phyloP scores from a whole-genome alignment of 75 land plant species.

The Picea glauca region DNA sequence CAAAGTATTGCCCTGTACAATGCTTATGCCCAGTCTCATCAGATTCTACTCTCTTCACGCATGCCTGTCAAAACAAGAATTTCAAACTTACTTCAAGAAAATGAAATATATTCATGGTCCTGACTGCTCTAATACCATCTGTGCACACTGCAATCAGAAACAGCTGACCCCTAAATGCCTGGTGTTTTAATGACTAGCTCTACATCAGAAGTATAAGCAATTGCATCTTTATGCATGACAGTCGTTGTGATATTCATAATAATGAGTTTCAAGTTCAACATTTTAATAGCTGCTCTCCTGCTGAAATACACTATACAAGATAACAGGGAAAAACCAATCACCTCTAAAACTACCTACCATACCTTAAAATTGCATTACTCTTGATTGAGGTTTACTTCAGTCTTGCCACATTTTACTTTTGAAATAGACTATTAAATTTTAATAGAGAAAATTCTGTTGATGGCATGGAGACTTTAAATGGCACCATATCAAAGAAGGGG shows the following conservation, averaged over 20 bases:
- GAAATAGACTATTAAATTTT: not conserved
- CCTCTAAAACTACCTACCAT: not conserved
- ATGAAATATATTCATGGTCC: not conserved
- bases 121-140: not conserved
- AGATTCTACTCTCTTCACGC: conserved; percentile 33
- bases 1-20: conserved; percentile 59
- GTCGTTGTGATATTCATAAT: not conserved
- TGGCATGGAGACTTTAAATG: not conserved
- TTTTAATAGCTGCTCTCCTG: too few species aligned
- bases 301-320: too few species aligned
- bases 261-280: not conserved
- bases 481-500: not conserved
- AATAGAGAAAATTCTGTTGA: not conserved
- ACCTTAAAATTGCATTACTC: not conserved
- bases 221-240: not conserved
- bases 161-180: not conserved
- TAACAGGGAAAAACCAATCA: too few species aligned
- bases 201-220: not conserved
- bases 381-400: not conserved
- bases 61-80: conserved; percentile 24
- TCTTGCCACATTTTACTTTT: not conserved
- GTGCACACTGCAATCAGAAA: not conserved
- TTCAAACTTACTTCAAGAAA: not conserved
- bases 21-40: conserved; percentile 50
- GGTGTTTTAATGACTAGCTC: not conserved